These are phyloP conservation scores for Nakazawaea ishiwadae DNA, from an alignment of 805 yeast species.

Conservation along the genomic window DNA sequence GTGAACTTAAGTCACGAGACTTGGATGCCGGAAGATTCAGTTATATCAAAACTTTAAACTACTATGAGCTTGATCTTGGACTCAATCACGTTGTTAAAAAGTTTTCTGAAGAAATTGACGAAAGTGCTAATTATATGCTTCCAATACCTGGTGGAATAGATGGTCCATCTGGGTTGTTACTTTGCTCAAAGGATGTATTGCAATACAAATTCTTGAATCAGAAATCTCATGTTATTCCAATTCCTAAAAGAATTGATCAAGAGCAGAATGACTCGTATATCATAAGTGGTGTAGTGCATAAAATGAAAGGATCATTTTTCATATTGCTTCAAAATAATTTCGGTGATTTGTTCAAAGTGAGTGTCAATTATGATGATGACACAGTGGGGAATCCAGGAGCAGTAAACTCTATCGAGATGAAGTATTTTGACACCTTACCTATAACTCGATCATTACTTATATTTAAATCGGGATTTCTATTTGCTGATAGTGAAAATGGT, in stretches of 20 bases:
- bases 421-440: conserved; percentile 77
- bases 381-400: conserved; percentile 27
- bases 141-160: conserved; percentile 69
- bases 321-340: conserved; percentile 60
- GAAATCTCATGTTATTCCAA: conserved; percentile 35
- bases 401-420: conserved; percentile 40
- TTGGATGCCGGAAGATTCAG: conserved; percentile 14
- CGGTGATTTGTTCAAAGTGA: conserved; percentile 76
- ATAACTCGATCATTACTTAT: conserved; percentile 50
- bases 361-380: conserved; percentile 41
- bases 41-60: conserved; percentile 38
- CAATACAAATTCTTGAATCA: conserved; percentile 41
- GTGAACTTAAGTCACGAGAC: conserved; percentile 14
- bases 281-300: conserved; percentile 59
- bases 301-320: conserved; percentile 58
- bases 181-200: conserved; percentile 54
- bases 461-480: conserved; percentile 71
- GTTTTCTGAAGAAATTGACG: conserved; percentile 34
- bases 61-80: conserved; percentile 84
- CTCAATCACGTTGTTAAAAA: conserved; percentile 66
- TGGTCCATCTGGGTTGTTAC: conserved; percentile 65
- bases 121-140: conserved; percentile 47
- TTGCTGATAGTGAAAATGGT: conserved; percentile 57
- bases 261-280: conserved; percentile 30
- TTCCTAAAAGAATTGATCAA: conserved; percentile 45